Evolutionary conservation across 148 eudicot genomes (phyloP).

Genomic region (Nepenthes mirabilis): DNA sequence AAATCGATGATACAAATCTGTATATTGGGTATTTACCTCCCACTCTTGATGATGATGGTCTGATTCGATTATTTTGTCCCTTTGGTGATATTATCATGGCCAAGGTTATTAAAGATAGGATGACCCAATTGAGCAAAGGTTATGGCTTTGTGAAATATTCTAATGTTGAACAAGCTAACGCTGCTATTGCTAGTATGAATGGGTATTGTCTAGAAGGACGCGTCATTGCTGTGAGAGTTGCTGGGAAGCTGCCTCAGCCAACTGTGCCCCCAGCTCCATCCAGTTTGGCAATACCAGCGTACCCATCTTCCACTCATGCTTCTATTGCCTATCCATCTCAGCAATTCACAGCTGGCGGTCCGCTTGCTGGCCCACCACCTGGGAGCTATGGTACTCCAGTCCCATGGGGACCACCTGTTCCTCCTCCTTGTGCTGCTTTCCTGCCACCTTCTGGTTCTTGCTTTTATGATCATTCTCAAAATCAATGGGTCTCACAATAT

Average conservation of each 20-base stretch:
- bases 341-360: constrained; percentile 45
- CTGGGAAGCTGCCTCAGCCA: constrained; percentile 84
- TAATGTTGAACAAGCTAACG: constrained; percentile 55
- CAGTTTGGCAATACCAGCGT: constrained; percentile 29
- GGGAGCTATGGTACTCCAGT: constrained; percentile 47
- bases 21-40: constrained; percentile 84
- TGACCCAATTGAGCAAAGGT: constrained; percentile 69
- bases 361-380: constrained; percentile 34
- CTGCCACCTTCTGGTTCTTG: constrained; percentile 67
- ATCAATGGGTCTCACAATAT: constrained; percentile 48
- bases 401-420: constrained; percentile 70
- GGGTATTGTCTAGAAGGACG: constrained; percentile 67
- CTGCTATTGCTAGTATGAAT: constrained; percentile 69
- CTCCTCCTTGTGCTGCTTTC: constrained; percentile 43
- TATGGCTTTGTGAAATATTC: constrained; percentile 94
- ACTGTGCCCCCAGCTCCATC: constrained; percentile 55
- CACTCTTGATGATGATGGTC: constrained; percentile 64
- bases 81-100: constrained; percentile 83
- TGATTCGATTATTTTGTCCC: constrained; percentile 56
- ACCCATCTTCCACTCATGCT: constrained; percentile 34
- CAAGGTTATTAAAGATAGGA: constrained; percentile 70
- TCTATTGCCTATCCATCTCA: constrained; percentile 53
- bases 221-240: constrained; percentile 80
- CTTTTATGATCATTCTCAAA: constrained; percentile 37
- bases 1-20: constrained; percentile 72